These are phyloP conservation scores for Usnea hakonensis DNA, from an alignment of 495 filamentous ascomycete genomes.

Conservation along the genomic window DNA sequence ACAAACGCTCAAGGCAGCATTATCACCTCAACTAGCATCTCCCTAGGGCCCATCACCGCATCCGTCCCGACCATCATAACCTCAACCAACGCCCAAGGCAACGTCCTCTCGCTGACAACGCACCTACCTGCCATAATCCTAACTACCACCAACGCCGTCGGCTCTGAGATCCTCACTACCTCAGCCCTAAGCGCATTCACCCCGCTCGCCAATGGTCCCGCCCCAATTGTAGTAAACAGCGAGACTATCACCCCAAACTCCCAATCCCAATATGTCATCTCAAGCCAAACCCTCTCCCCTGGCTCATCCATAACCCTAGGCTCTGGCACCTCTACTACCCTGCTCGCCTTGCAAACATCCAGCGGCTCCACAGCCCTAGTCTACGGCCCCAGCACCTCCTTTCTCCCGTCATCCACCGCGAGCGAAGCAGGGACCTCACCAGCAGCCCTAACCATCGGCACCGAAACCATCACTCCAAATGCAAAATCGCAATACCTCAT, in stretches of 20 bases:
- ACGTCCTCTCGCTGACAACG: conserved; percentile 1
- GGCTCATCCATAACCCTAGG: conserved; percentile 8
- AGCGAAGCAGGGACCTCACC: background rate
- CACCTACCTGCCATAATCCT: conserved; percentile 11
- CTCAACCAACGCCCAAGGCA: conserved; percentile 10
- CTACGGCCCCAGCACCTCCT: conserved; percentile 4
- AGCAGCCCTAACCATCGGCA: conserved; percentile 1
- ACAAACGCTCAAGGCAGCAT: conserved; percentile 1
- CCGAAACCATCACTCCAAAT: background rate
- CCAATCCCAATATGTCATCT: conserved; percentile 15
- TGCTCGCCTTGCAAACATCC: conserved; percentile 1
- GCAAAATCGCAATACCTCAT: background rate
- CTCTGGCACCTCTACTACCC: conserved; percentile 2
- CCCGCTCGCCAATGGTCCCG: background rate
- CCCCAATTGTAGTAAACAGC: conserved; percentile 9
- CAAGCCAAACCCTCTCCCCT: conserved; percentile 17
- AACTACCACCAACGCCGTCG: conserved; percentile 7
- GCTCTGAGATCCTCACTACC: conserved; percentile 11
- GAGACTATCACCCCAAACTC: conserved; percentile 16
- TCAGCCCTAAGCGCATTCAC: background rate
- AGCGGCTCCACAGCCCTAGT: conserved; percentile 4
- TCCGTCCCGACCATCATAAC: background rate
- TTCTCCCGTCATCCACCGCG: background rate
- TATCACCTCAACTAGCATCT: conserved; percentile 1
- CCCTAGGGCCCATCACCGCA: background rate